Conservation (phyloP, 805 yeast species). For the Saturnispora quitensis region DNA sequence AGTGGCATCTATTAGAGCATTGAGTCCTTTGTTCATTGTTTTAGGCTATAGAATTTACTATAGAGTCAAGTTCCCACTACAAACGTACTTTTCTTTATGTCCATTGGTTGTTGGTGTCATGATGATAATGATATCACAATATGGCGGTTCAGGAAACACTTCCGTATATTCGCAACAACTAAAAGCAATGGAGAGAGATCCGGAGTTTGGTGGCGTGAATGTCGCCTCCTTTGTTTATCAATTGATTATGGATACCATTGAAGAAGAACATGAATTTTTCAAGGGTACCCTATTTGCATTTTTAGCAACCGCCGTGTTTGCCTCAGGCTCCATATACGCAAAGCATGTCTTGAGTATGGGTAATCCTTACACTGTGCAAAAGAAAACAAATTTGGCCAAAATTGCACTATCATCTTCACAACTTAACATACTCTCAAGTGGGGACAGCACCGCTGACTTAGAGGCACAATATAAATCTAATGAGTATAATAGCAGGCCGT, state of each 20-base stretch:
- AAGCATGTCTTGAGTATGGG: constrained; percentile 42
- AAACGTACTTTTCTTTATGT: constrained; percentile 42
- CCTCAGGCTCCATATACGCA: constrained; percentile 79
- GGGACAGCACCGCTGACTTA: constrained; percentile 7
- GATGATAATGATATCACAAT: constrained; percentile 33
- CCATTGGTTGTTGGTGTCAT: constrained; percentile 49
- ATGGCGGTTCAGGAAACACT: neutral
- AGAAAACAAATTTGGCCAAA: constrained; percentile 3
- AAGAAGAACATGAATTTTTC: constrained; percentile 8
- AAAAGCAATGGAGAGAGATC: neutral
- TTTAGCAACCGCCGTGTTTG: constrained; percentile 64
- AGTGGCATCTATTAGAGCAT: constrained; percentile 60
- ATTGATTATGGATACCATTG: constrained; percentile 1
- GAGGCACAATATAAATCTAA: constrained; percentile 6
- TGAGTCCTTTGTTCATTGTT: constrained; percentile 56
- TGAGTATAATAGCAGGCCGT: neutral
- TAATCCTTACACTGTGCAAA: constrained; percentile 35
- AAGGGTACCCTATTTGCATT: constrained; percentile 62
- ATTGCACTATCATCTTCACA: constrained; percentile 6
- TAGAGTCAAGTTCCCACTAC: constrained; percentile 38
- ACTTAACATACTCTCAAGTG: constrained; percentile 1
- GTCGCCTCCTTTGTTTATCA: constrained; percentile 5
- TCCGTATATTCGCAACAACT: constrained; percentile 9
- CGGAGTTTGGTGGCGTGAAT: neutral
- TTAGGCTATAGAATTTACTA: constrained; percentile 44